phyloP scores from a whole-genome alignment of 2,329 filamentous ascomycete genomes.

The Metarhizium brunneum region DNA sequence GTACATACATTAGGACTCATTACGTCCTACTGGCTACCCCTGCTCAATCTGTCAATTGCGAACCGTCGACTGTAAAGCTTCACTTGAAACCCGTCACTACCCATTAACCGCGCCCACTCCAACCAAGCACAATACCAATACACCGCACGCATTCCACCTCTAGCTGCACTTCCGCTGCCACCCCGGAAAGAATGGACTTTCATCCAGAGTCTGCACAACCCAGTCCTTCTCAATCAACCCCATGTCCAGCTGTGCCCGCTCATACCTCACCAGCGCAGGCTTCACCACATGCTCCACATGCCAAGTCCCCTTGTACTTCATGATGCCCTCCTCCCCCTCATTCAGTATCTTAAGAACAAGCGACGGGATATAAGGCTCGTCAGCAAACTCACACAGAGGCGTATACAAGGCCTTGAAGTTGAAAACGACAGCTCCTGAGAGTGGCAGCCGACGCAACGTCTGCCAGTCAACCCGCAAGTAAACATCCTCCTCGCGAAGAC shows the following conservation, averaged over 20 bases:
- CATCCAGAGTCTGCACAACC: constrained; percentile 60
- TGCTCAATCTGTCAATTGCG: too few relatives aligned
- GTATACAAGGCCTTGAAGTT: constrained; percentile 88
- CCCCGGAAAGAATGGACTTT: constrained; percentile 65
- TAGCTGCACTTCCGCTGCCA: constrained; percentile 39
- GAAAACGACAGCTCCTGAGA: constrained; percentile 69
- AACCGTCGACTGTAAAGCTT: too few relatives aligned
- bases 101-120: too few relatives aligned
- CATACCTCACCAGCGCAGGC: constrained; percentile 54
- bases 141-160: too few relatives aligned
- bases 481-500: constrained; percentile 48
- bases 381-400: constrained; percentile 55
- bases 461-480: constrained; percentile 81
- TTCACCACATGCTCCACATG: constrained; percentile 67
- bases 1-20: too few relatives aligned
- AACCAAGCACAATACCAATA: too few relatives aligned
- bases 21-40: too few relatives aligned
- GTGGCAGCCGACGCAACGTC: constrained; percentile 67
- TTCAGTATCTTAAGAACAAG: constrained; percentile 59
- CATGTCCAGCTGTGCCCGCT: constrained; percentile 53
- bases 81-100: too few relatives aligned
- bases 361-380: constrained; percentile 65
- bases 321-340: constrained; percentile 54
- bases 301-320: constrained; percentile 78
- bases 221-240: constrained; percentile 53